These are phyloP conservation scores for Amaranthus tricolor DNA, from an alignment of 179 eudicot species.

Conservation along the genomic window DNA sequence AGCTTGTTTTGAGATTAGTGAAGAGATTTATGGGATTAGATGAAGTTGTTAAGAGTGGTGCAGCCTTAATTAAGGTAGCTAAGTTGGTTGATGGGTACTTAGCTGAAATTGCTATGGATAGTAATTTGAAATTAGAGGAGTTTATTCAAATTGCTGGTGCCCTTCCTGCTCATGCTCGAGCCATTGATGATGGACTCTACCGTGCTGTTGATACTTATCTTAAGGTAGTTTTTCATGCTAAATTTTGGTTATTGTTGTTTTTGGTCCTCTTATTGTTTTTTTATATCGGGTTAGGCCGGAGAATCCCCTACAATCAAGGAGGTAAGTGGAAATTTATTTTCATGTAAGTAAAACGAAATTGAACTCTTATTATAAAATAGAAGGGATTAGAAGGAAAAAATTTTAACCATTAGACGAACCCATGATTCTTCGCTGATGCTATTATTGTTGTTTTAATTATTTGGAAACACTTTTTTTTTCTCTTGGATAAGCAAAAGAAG, in stretches of 20 bases:
- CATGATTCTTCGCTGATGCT: not conserved
- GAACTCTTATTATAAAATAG: no score
- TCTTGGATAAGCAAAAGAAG: not conserved
- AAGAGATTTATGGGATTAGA: slow-evolving; percentile 49
- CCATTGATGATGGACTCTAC: slow-evolving; percentile 71
- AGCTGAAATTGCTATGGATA: slow-evolving; percentile 71
- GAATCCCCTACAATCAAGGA: no score
- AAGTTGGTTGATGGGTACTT: slow-evolving; percentile 72
- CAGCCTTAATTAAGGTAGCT: slow-evolving; percentile 63
- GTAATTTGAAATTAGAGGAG: slow-evolving; percentile 46
- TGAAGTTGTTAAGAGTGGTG: slow-evolving; percentile 45
- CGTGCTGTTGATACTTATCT: slow-evolving; percentile 83
- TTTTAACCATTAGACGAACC: not conserved
- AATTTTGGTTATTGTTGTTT: not conserved
- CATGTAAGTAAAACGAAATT: no score
- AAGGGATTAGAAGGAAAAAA: no score
- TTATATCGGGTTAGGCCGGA: no score
- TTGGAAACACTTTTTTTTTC: not conserved
- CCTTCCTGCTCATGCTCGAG: slow-evolving; percentile 68
- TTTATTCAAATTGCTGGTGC: slow-evolving; percentile 66
- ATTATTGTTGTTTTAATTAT: not conserved
- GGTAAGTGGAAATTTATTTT: no score
- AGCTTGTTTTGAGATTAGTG: slow-evolving; percentile 55
- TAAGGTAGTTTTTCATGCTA: slow-evolving; percentile 47
- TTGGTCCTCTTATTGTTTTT: not conserved